Evolutionary conservation across 2,329 filamentous ascomycete species (phyloP).

Genomic region (Aspergillus ruber): DNA sequence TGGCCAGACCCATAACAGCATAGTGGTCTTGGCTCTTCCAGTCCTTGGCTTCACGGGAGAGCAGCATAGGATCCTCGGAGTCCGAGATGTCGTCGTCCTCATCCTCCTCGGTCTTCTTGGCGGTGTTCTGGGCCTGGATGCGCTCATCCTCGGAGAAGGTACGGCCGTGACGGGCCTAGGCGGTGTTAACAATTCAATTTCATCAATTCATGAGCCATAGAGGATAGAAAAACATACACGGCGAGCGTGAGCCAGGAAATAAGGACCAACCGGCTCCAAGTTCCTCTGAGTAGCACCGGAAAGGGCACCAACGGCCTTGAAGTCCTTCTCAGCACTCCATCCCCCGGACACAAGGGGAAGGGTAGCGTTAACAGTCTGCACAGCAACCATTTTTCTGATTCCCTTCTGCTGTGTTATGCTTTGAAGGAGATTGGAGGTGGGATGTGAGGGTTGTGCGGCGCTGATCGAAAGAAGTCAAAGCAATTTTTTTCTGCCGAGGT

Average conservation of each 20-base stretch:
- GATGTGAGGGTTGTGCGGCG: constrained; percentile 8
- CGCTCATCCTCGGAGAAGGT: constrained; percentile 98
- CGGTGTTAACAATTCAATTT: constrained; percentile 9
- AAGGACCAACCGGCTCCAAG: constrained; percentile 91
- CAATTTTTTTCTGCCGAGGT: constrained; percentile 29
- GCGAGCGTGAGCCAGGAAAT: constrained; percentile 95
- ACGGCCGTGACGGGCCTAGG: constrained; percentile 75
- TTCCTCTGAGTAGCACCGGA: constrained; percentile 74
- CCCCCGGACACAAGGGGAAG: constrained; percentile 71
- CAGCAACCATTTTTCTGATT: constrained; percentile 55
- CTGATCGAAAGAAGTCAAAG: constrained; percentile 2
- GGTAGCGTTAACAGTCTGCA: constrained; percentile 35
- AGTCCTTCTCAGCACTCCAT: constrained; percentile 82
- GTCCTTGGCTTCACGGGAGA: constrained; percentile 92
- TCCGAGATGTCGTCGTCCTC: constrained; percentile 90
- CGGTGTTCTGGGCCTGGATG: constrained; percentile 88
- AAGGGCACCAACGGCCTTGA: constrained; percentile 74
- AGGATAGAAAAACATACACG: constrained; percentile 51
- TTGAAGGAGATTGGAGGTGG: constrained; percentile 1
- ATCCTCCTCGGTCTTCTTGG: constrained; percentile 90
- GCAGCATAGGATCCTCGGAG: constrained; percentile 84
- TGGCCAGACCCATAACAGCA: constrained; percentile 85
- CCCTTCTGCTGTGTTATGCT: neutral
- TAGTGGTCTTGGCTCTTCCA: constrained; percentile 99
- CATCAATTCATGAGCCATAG: constrained; percentile 1